Evolutionary conservation across 805 yeast genomes (phyloP), one percentile per base, ranked within the genome.

Genomic region (Saccharomycodes ludwigii): DNA sequence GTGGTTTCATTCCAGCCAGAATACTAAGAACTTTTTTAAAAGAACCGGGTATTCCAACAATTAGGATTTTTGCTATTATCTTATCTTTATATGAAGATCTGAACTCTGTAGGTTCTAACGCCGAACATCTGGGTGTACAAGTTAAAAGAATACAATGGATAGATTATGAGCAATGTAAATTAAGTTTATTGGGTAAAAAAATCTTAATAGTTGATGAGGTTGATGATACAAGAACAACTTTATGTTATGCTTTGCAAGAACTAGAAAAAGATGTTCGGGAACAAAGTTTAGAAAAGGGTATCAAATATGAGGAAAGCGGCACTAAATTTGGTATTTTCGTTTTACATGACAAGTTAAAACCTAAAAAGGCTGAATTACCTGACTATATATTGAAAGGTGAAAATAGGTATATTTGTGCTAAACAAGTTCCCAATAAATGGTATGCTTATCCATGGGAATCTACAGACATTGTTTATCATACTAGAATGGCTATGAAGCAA

Each of bases 1-100:
- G 98, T 53, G 98, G 97, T 2, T 83, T 88, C 57, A 91, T 88
- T 36, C 98, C 97, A 18, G 96, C 98, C 6, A 74, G 98, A 56
- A 91, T 91, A 59, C 68, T 88, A 54, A 74, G 98, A 56, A 76
- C 97, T 2, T 91, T 88, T 58, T 65, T 88, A 44, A 88, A 86
- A 58, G 80, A 77, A 43, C 82, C 80, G 19, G 94, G 94, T 38
- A 64, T 76, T 38, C 88, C 93, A 45, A 88, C 86, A 47, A 77
- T 85, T 38, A 77, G 94, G 48, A 84, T 88, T 49, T 88, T 86
- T 74, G 96, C 98, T 29, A 83, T 88, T 44, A 93, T 91, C 21
- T 66, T 88, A 43, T 84, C 96, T 1, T 66, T 88, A 34, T 88
- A 88, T 54, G 98, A 88, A 61, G 91, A 80, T 45, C 54, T 81